These are phyloP conservation scores for Grigorovia humatica DNA, from an alignment of 805 yeast species.

Conservation along the genomic window DNA sequence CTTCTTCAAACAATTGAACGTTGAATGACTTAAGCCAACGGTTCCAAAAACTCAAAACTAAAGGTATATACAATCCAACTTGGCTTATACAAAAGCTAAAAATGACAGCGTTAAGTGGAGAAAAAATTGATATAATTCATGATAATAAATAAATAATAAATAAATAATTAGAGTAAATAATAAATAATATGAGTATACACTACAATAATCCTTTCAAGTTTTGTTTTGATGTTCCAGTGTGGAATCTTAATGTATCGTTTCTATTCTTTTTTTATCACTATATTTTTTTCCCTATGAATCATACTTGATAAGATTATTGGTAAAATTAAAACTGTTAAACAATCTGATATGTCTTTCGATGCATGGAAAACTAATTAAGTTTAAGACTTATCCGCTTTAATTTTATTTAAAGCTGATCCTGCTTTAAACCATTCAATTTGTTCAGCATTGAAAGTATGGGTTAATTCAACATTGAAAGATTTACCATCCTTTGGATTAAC, in stretches of 20 bases:
- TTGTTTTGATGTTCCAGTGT: no score
- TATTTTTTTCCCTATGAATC: not conserved
- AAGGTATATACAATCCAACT: no score
- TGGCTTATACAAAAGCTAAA: no score
- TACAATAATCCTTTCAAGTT: not conserved
- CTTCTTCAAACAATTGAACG: no score
- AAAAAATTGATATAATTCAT: not conserved
- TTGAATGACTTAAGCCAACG: no score
- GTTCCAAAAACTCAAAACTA: no score
- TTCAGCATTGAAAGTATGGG: slow-evolving; percentile 93
- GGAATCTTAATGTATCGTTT: not conserved
- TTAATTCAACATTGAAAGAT: slow-evolving; percentile 81
- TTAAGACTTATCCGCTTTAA: slow-evolving; percentile 10
- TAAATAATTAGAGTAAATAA: not conserved
- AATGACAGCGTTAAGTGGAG: no score
- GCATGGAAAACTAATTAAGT: not conserved
- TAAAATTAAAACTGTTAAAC: not conserved
- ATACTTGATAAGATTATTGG: not conserved
- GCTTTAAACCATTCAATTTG: slow-evolving; percentile 98
- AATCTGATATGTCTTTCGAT: not conserved
- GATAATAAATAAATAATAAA: not conserved
- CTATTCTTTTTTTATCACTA: not conserved
- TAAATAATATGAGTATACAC: not conserved
- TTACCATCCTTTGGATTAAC: slow-evolving; percentile 61
- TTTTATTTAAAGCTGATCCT: slow-evolving; percentile 96